Base-by-base conservation (phyloP, 2,329 filamentous ascomycete species). In the Neurospora sp. region DNA sequence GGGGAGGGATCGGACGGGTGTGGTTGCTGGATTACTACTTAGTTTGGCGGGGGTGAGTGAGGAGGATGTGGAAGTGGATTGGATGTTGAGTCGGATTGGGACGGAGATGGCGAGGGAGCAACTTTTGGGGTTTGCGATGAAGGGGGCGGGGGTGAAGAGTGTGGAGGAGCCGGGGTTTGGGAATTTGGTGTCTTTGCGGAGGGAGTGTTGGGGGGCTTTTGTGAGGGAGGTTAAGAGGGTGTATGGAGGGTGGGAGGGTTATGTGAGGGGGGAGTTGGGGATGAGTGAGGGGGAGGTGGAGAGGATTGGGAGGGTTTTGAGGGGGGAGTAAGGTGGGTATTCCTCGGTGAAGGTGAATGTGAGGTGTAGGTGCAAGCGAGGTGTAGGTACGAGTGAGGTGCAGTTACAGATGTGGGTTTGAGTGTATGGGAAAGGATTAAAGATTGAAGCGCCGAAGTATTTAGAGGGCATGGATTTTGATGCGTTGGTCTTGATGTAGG, bases 1-100 rank as follows among this genome's bases (percentile, higher is more conserved):
- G 33, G 85, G 86, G 8, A 82, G 85, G 68, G 86, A 87, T 71
- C 81, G 85, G 33, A 88, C 85, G 0, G 85, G 85, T 9, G 80
- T 87, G 9, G 75, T 87, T 9, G 80, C 82, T 0, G 84, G 82
- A 10, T 75, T 88, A 5, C 77, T 88, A n/a, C 79, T 85, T 69
- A 78, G 78, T n/a, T 80, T 87, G 15, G 83, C 84, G 1, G 85
- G 84, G 38, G 82, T 82, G 33, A 72, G 80, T 4, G 73, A 78
- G 11, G 80, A 85, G 33, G 78, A 76, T 13, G 78, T 85, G 40
- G 74, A 78, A 23, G 77, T 83, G 62, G 86, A 88, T 78, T 88
- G 84, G 78, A 79, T 86, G 76, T 79, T 88, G 38, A 86, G 85
- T 10, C 81, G 86, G 38, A 80, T 88, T 71, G 85, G 85, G 38